Conservation (phyloP, 2,329 filamentous ascomycete species). For the Calonectria pteridis region DNA sequence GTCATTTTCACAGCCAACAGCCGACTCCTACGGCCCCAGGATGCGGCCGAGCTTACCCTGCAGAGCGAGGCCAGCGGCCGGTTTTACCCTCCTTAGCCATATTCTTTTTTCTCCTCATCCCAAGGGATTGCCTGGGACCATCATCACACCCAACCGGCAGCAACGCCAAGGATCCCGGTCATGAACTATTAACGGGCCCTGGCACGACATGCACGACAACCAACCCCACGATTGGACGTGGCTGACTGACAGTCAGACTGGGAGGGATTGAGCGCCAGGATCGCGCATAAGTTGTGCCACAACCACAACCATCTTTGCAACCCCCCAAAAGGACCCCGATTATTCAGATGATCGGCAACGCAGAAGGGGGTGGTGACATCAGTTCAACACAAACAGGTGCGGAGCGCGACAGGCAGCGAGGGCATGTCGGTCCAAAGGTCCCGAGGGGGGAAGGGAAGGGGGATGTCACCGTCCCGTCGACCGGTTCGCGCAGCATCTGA, state of each 20-base stretch:
- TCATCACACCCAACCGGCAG: neutral
- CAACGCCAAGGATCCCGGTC: neutral
- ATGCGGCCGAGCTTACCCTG: neutral
- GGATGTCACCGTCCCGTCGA: neutral
- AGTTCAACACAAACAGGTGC: neutral
- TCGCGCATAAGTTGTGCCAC: neutral
- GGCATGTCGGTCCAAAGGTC: no score
- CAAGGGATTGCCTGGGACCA: neutral
- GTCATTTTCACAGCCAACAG: neutral
- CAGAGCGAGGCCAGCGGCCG: neutral
- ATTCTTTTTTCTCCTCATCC: no score
- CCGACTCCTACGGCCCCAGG: neutral
- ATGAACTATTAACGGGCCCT: neutral
- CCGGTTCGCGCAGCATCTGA: neutral
- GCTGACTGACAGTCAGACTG: neutral
- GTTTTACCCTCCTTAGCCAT: neutral
- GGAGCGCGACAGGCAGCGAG: neutral
- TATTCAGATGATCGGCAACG: neutral
- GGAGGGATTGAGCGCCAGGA: neutral
- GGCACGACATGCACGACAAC: no score
- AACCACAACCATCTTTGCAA: neutral
- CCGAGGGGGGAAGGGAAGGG: no score
- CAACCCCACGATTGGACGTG: neutral
- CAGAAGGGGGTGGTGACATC: neutral
- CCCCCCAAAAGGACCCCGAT: neutral